A percentile compares a stretch with the other conserved stretches of the same genome.
These are phyloP conservation scores for Xylaria sp. DNA, from an alignment of 2,329 filamentous ascomycete genomes.

Conservation along the genomic window DNA sequence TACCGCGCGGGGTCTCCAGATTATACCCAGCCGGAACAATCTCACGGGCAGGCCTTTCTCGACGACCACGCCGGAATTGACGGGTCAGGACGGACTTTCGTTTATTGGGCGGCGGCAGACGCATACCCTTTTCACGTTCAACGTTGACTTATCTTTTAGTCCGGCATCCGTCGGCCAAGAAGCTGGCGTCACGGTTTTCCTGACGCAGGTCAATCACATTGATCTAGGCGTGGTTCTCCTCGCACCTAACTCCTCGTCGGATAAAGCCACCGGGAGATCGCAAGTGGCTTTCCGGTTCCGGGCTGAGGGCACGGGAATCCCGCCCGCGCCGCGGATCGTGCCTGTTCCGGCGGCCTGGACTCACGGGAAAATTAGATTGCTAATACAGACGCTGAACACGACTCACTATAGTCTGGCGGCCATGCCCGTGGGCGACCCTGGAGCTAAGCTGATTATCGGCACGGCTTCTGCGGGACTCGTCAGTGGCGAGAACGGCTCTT, in stretches of 20 bases:
- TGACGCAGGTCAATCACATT: constrained; percentile 50
- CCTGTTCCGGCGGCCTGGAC: constrained; percentile 45
- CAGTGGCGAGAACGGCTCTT: constrained; percentile 50
- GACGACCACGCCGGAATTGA: constrained; percentile 39
- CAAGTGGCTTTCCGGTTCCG: constrained; percentile 45
- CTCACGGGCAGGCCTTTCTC: constrained; percentile 43
- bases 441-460: constrained; percentile 40
- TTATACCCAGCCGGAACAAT: constrained; percentile 46
- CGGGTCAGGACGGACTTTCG: constrained; percentile 42
- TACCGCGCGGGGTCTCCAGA: constrained; percentile 40
- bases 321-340: constrained; percentile 36
- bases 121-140: constrained; percentile 49
- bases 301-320: constrained; percentile 43
- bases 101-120: constrained; percentile 51
- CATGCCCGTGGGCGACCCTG: constrained; percentile 38
- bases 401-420: constrained; percentile 50
- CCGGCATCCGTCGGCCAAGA: constrained; percentile 46
- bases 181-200: constrained; percentile 51
- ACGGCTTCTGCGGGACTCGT: constrained; percentile 48
- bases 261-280: background rate
- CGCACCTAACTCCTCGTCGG: background rate
- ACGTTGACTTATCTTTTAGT: constrained; percentile 47
- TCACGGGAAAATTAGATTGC: constrained; percentile 44
- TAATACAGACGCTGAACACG: constrained; percentile 46
- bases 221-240: constrained; percentile 49